These are phyloP conservation scores for Chamaecrista fasciculata DNA, from an alignment of 306 rosid genomes.

Conservation along the genomic window DNA sequence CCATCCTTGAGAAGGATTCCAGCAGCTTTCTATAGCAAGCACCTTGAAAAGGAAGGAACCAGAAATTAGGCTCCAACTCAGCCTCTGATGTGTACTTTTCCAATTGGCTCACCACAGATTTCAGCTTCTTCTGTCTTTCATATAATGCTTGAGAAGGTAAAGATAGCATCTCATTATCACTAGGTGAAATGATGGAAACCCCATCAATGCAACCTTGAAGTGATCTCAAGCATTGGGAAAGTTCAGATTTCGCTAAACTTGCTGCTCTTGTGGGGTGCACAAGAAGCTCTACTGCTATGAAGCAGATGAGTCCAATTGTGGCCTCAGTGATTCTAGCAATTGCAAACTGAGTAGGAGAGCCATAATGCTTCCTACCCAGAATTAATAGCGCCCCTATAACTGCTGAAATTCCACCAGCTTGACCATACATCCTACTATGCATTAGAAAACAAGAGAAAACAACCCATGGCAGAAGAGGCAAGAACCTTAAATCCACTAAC, in stretches of 20 bases:
- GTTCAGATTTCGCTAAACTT: conserved; percentile 55
- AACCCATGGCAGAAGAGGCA: conserved; percentile 65
- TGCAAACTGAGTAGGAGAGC: conserved; percentile 58
- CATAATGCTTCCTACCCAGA: conserved; percentile 65
- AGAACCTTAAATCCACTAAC: conserved; percentile 35
- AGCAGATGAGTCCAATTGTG: conserved; percentile 60
- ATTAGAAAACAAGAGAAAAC: conserved; percentile 56
- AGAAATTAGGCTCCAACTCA: conserved; percentile 69
- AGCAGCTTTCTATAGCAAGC: conserved; percentile 45
- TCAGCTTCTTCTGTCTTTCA: conserved; percentile 44
- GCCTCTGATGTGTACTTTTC: conserved; percentile 55
- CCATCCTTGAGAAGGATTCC: conserved; percentile 48
- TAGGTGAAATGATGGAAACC: conserved; percentile 24
- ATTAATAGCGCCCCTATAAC: conserved; percentile 65
- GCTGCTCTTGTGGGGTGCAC: conserved; percentile 64
- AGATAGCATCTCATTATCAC: conserved; percentile 19
- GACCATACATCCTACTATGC: conserved; percentile 74
- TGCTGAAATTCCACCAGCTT: conserved; percentile 73
- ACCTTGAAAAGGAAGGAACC: conserved; percentile 65
- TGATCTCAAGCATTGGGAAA: conserved; percentile 45
- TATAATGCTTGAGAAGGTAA: conserved; percentile 32
- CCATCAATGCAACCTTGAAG: conserved; percentile 47
- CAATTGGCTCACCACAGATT: conserved; percentile 36
- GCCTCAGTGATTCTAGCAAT: conserved; percentile 63
- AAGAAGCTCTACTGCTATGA: conserved; percentile 44